Percentiles rank a stretch among this genome's conserved stretches.
These are phyloP conservation scores for Rhodamnia rubescens DNA, from an alignment of 345 rosid species.

Conservation along the genomic window DNA sequence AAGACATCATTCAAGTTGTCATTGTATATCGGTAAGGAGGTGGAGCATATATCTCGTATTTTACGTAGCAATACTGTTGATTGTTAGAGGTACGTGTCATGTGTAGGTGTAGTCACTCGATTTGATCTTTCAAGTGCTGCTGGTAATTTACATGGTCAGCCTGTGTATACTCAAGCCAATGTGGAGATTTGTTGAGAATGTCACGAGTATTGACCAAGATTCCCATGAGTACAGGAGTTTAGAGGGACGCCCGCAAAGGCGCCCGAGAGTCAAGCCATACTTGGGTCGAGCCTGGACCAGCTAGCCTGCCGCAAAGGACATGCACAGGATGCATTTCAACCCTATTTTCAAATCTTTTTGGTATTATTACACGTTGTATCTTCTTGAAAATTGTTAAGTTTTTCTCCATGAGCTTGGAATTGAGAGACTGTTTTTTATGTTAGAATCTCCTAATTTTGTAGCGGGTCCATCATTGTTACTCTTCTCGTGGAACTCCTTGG, in stretches of 20 bases:
- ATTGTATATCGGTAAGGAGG: neutral
- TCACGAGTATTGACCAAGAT: too few species aligned
- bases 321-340: neutral
- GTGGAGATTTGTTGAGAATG: too few species aligned
- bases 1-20: neutral
- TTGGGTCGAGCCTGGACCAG: neutral
- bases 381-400: neutral
- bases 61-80: neutral
- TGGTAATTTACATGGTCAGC: too few species aligned
- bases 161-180: too few species aligned
- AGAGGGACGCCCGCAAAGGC: too few species aligned
- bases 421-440: neutral
- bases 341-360: neutral
- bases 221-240: too few species aligned
- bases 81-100: neutral
- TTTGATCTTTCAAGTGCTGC: neutral
- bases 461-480: neutral
- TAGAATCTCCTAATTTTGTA: neutral
- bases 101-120: neutral
- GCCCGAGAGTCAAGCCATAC: too few species aligned
- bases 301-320: neutral
- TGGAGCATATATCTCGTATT: neutral
- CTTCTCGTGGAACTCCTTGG: neutral
- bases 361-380: neutral
- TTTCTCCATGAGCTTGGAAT: neutral